Evolutionary conservation across 2,329 filamentous ascomycete genomes (phyloP).

Genomic region (Pyrenochaeta sp.): DNA sequence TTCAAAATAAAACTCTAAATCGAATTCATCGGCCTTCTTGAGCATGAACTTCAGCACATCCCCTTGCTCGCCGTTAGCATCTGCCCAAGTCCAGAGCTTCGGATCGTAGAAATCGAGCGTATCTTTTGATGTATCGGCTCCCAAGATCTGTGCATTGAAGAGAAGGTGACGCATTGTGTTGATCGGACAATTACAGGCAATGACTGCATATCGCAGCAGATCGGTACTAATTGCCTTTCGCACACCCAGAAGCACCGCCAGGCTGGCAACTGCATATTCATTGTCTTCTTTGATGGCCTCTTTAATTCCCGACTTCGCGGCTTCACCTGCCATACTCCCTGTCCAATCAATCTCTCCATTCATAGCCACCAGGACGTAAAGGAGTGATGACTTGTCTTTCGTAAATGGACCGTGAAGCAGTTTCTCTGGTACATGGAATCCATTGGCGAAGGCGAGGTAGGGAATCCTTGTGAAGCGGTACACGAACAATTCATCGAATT

Average conservation of each 20-base stretch:
- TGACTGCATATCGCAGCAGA: slow-evolving; percentile 38
- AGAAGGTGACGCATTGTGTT: slow-evolving; percentile 43
- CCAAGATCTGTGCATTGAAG: slow-evolving; percentile 46
- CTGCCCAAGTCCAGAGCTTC: slow-evolving; percentile 44
- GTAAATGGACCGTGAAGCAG: slow-evolving; percentile 48
- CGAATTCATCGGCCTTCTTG: slow-evolving; percentile 40
- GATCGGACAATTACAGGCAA: slow-evolving; percentile 38
- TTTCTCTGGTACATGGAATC: slow-evolving; percentile 45
- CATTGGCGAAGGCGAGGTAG: slow-evolving; percentile 42
- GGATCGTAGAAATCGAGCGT: slow-evolving; percentile 45
- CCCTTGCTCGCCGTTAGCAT: slow-evolving; percentile 37
- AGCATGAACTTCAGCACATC: slow-evolving; percentile 41
- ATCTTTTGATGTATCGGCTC: slow-evolving; percentile 17
- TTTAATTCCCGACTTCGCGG: slow-evolving; percentile 40
- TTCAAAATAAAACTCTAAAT: slow-evolving; percentile 45
- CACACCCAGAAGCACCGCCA: slow-evolving; percentile 43
- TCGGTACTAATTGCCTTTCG: slow-evolving; percentile 39
- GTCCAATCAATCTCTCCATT: slow-evolving; percentile 47
- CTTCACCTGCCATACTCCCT: slow-evolving; percentile 44
- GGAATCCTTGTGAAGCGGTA: slow-evolving; percentile 41
- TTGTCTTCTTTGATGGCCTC: slow-evolving; percentile 38
- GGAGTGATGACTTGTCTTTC: slow-evolving; percentile 35
- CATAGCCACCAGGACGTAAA: slow-evolving; percentile 47
- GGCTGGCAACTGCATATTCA: slow-evolving; percentile 44
- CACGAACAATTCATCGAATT: slow-evolving; percentile 42